Evolutionary conservation across 495 filamentous ascomycete species (phyloP).

Genomic region (Annulohypoxylon stygium): DNA sequence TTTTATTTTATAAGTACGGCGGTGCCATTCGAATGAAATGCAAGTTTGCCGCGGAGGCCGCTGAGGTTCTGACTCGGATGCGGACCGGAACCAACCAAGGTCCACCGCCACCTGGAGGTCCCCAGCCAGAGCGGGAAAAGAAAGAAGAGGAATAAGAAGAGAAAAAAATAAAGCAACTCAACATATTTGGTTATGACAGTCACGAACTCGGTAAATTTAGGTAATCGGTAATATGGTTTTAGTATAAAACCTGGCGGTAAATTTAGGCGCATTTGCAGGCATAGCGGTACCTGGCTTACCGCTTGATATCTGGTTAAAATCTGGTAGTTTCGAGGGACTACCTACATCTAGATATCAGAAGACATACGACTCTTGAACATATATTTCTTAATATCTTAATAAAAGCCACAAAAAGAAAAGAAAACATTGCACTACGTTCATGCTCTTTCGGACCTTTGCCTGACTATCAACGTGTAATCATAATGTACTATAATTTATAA

Average conservation of each 20-base stretch:
- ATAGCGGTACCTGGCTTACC: slow-evolving; percentile 5
- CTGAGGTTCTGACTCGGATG: slow-evolving; percentile 58
- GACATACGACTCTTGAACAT: slow-evolving; percentile 23
- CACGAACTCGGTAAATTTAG: not conserved
- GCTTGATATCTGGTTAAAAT: slow-evolving; percentile 6
- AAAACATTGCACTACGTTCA: no score
- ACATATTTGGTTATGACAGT: not conserved
- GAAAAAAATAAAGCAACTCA: not conserved
- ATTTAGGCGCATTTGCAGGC: slow-evolving; percentile 11
- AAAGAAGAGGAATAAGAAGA: slow-evolving; percentile 5
- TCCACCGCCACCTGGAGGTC: not conserved
- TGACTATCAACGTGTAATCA: not conserved
- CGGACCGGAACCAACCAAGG: slow-evolving; percentile 22
- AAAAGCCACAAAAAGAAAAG: no score
- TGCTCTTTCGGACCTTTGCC: no score
- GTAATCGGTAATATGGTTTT: not conserved
- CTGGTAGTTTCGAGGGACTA: not conserved
- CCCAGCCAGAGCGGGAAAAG: slow-evolving; percentile 1
- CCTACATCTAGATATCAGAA: slow-evolving; percentile 12
- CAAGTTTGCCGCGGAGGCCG: slow-evolving; percentile 80
- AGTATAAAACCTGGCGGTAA: not conserved
- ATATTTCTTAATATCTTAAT: not conserved
- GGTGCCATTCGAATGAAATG: slow-evolving; percentile 72
- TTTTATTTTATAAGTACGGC: slow-evolving; percentile 85
- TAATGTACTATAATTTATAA: not conserved